Evolutionary conservation across 176 grass and related monocot genomes (phyloP).

Genomic region (Oryza rufipogon): DNA sequence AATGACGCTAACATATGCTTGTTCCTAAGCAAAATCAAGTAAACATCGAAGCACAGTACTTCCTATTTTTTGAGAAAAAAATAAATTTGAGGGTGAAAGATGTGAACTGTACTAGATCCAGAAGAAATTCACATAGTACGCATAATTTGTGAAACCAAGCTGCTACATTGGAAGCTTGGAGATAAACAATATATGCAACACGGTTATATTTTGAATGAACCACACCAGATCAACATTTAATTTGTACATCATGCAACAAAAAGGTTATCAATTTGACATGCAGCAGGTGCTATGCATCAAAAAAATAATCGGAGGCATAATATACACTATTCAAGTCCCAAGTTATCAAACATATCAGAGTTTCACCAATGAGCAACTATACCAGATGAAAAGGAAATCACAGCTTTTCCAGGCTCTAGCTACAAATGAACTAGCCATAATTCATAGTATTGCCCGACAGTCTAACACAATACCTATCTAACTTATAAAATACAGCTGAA

Average conservation of each 20-base stretch:
- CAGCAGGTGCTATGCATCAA: neutral
- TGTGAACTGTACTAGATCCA: neutral
- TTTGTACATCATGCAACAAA: neutral
- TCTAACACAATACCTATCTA: neutral
- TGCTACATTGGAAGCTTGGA: constrained; percentile 2
- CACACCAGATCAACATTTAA: neutral
- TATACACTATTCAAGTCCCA: neutral
- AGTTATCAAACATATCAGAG: neutral
- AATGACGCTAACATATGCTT: neutral
- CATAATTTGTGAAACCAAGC: neutral
- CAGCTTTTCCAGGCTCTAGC: neutral
- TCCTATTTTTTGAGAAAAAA: neutral
- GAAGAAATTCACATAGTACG: neutral
- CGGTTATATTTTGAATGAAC: constrained; percentile 27
- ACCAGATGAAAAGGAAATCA: neutral
- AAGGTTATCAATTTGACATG: neutral
- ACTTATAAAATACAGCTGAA: neutral
- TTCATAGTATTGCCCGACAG: neutral
- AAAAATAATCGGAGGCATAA: constrained; percentile 21
- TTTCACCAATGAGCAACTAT: neutral
- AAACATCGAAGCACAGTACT: neutral
- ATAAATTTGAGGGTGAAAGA: neutral
- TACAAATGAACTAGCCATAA: neutral
- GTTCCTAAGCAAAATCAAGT: constrained; percentile 19
- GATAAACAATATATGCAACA: neutral